Base-by-base conservation (phyloP, 106 monocot genomes). In the Dioscorea zingiberensis region DNA sequence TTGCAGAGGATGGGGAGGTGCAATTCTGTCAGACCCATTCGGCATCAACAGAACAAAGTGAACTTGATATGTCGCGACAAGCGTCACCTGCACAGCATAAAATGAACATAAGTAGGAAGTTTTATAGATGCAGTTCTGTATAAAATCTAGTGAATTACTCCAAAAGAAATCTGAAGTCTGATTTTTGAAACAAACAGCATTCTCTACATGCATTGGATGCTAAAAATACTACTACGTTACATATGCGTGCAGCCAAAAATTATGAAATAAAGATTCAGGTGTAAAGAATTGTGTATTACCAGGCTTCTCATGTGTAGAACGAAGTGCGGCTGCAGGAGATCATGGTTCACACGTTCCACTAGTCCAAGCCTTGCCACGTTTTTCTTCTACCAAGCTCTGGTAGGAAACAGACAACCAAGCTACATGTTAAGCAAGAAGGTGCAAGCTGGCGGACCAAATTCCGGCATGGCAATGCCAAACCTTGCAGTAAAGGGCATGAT, bases 51-150 rank as follows among this genome's bases (percentile, higher is more conserved):
- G 51, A 44, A 97, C 85, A 1, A n/a, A n/a, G 95, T 97, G 69
- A 97, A 97, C 81, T 97, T 97, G 49, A 91, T 84, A 55, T 97
- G 95, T n/a, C 18, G 95, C 95, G 46, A 97, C 91, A 65, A 97
- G 64, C n/a, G 62, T 91, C 95, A 55, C 95, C 95, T 97, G 81
- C 57, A 25, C 6, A 38, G 38, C 9, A 38, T 38, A 38, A 2
- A 38, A 10, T 0, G 38, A 6, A 30, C 2, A 3, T 2, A 30
- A 6, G 4, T n/a, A n/a, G n/a, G n/a, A n/a, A n/a, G n/a, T n/a
- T 38, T 38, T 38, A n/a, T n/a, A n/a, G n/a, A n/a, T n/a, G n/a
- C n/a, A n/a, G n/a, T n/a, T n/a, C n/a, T n/a, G n/a, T n/a, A n/a
- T n/a, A n/a, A n/a, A n/a, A n/a, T n/a, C n/a, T n/a, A n/a, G n/a